Percentiles rank a stretch among this genome's conserved stretches.
These are phyloP conservation scores for Rhinocladiella mackenziei DNA, from an alignment of 2,329 filamentous ascomycete genomes.

Conservation along the genomic window DNA sequence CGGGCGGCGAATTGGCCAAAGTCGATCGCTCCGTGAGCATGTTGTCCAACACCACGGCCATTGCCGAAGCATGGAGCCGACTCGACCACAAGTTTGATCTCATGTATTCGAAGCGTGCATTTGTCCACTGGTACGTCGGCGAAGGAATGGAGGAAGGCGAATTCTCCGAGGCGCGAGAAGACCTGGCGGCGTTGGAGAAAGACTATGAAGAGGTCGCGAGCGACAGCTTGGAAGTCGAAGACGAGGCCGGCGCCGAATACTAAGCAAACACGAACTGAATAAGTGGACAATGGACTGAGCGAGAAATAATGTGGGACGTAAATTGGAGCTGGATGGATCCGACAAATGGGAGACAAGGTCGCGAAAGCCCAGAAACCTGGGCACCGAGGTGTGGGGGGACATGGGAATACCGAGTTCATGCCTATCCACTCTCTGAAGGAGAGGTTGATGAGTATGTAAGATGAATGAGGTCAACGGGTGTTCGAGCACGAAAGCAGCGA, in stretches of 20 bases:
- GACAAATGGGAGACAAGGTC: no score
- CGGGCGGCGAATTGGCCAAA: slow-evolving; percentile 51
- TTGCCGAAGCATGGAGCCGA: slow-evolving; percentile 61
- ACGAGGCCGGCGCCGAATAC: slow-evolving; percentile 34
- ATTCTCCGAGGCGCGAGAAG: slow-evolving; percentile 82
- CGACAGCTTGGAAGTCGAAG: slow-evolving; percentile 61
- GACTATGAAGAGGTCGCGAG: slow-evolving; percentile 81
- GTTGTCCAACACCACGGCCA: slow-evolving; percentile 65
- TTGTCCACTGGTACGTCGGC: slow-evolving; percentile 74
- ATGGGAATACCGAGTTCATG: neutral
- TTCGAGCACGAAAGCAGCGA: slow-evolving; percentile 9
- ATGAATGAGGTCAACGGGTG: slow-evolving; percentile 6
- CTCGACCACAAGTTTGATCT: slow-evolving; percentile 66
- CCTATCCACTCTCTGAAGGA: neutral
- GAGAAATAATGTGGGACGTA: neutral
- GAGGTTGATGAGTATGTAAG: slow-evolving; percentile 1
- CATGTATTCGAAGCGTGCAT: slow-evolving; percentile 66
- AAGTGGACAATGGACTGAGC: neutral
- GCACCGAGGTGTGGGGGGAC: no score
- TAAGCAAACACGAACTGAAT: slow-evolving; percentile 1
- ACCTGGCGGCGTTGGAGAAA: slow-evolving; percentile 78
- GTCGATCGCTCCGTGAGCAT: slow-evolving; percentile 57
- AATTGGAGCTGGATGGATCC: neutral
- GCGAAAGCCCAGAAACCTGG: no score
- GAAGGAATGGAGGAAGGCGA: slow-evolving; percentile 92